Percentiles rank a stretch among this genome's conserved stretches.
phyloP scores from a whole-genome alignment of 306 rosid species.

The Ceratonia siliqua region DNA sequence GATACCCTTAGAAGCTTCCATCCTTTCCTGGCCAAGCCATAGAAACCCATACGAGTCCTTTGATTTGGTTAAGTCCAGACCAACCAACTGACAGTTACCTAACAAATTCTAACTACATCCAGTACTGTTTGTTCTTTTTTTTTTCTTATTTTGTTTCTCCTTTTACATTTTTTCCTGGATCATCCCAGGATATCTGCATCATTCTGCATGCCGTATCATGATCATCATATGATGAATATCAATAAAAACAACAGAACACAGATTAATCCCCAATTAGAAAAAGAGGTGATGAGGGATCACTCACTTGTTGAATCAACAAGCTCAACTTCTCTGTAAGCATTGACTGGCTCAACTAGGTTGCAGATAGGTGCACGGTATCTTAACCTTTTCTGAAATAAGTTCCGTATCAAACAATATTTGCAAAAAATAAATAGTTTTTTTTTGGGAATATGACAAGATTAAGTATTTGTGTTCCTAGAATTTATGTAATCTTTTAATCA shows the following conservation, averaged over 20 bases:
- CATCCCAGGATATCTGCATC: no score
- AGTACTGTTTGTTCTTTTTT: background rate
- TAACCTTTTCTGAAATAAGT: conserved; percentile 62
- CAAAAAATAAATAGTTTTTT: conserved; percentile 21
- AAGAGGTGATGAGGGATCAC: conserved; percentile 30
- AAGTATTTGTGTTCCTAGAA: no score
- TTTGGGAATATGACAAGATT: conserved; percentile 8
- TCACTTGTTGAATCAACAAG: conserved; percentile 54
- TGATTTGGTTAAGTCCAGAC: conserved; percentile 26
- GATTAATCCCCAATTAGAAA: conserved; percentile 3
- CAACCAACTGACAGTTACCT: conserved; percentile 25
- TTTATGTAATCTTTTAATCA: conserved; percentile 10
- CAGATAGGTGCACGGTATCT: conserved; percentile 36
- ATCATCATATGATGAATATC: background rate
- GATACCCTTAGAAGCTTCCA: conserved; percentile 12
- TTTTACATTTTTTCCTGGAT: background rate
- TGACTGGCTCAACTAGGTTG: conserved; percentile 49
- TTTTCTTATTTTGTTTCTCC: background rate
- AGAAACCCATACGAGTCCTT: background rate
- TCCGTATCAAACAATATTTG: conserved; percentile 33
- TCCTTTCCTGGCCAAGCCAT: conserved; percentile 2
- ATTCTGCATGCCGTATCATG: conserved; percentile 11
- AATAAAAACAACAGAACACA: conserved; percentile 23
- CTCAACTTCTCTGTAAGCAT: conserved; percentile 44
- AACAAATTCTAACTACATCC: background rate